Percentiles rank a stretch among this genome's conserved stretches.
Evolutionary conservation across 2,329 filamentous ascomycete genomes (phyloP).

Genomic region (Arthrocladium fulminans): DNA sequence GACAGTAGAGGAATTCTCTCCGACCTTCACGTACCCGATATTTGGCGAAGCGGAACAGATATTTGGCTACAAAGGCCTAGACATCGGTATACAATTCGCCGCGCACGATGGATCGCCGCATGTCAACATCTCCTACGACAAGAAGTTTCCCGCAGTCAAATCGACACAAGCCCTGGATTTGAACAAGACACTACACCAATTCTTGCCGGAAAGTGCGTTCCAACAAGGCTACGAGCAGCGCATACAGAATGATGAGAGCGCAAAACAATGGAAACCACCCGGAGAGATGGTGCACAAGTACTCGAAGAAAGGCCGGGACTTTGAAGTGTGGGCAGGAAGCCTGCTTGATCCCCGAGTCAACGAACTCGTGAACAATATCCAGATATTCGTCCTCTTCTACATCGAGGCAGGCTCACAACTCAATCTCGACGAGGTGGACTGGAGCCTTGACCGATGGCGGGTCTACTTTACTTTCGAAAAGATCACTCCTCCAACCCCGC

Average conservation of each 20-base stretch:
- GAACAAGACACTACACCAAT: slow-evolving; percentile 52
- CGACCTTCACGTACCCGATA: slow-evolving; percentile 80
- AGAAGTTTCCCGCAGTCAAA: slow-evolving; percentile 60
- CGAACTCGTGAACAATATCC: slow-evolving; percentile 67
- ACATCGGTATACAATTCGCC: slow-evolving; percentile 62
- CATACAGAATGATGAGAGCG: slow-evolving; percentile 37
- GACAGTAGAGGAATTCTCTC: slow-evolving; percentile 63
- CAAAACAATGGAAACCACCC: slow-evolving; percentile 57
- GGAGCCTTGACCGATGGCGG: slow-evolving; percentile 73
- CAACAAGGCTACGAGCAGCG: slow-evolving; percentile 53
- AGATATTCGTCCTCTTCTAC: slow-evolving; percentile 74
- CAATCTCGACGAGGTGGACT: slow-evolving; percentile 60
- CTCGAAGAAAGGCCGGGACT: slow-evolving; percentile 52
- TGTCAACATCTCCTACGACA: slow-evolving; percentile 60
- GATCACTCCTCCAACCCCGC: slow-evolving; percentile 31
- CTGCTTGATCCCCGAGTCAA: slow-evolving; percentile 61
- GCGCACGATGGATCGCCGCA: slow-evolving; percentile 71
- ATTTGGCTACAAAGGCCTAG: slow-evolving; percentile 77
- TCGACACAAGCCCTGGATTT: slow-evolving; percentile 64
- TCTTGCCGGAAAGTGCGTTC: slow-evolving; percentile 64
- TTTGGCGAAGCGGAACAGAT: slow-evolving; percentile 90
- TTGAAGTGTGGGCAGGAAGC: slow-evolving; percentile 76
- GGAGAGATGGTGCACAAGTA: slow-evolving; percentile 62
- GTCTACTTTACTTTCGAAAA: slow-evolving; percentile 78
- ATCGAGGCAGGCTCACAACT: slow-evolving; percentile 88